Conservation (phyloP, 768 basidiomycete species). For the Crassisporium funariophilum region DNA sequence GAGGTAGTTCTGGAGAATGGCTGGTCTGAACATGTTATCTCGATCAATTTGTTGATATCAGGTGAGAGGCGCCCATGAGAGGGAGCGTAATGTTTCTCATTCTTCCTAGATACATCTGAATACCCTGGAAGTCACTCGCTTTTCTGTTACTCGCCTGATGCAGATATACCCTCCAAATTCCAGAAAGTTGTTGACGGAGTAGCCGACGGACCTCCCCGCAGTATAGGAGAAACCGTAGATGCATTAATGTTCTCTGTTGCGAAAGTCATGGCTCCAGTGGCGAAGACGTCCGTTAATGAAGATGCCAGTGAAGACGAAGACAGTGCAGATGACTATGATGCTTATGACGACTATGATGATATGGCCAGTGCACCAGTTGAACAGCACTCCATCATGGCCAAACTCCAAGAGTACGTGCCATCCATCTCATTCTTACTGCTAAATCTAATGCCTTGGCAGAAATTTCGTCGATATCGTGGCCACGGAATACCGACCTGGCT, state of each 20-base stretch:
- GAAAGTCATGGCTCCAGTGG: constrained; percentile 18
- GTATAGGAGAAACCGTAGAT: constrained; percentile 48
- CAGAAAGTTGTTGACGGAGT: constrained; percentile 47
- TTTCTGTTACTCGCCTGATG: constrained; percentile 56
- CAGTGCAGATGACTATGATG: constrained; percentile 39
- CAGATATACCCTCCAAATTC: constrained; percentile 41
- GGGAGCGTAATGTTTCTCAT: background rate
- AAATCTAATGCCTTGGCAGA: constrained; percentile 33
- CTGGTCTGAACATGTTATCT: constrained; percentile 34
- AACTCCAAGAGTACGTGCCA: constrained; percentile 32
- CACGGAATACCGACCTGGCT: constrained; percentile 59
- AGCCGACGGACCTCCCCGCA: constrained; percentile 38
- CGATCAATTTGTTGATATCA: constrained; percentile 49
- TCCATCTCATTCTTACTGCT: background rate
- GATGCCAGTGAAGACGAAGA: constrained; percentile 30
- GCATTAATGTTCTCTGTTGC: constrained; percentile 41
- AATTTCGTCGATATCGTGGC: constrained; percentile 65
- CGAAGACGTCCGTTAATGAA: constrained; percentile 20
- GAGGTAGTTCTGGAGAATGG: constrained; percentile 45
- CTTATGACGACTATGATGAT: constrained; percentile 41
- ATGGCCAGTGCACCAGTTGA: constrained; percentile 26
- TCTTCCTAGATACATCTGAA: constrained; percentile 56
- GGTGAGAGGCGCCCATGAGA: constrained; percentile 37
- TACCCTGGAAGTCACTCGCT: constrained; percentile 63
- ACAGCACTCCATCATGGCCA: constrained; percentile 25